Conservation (phyloP, 1,284 basidiomycete species). For the Tylopilus sp. region DNA sequence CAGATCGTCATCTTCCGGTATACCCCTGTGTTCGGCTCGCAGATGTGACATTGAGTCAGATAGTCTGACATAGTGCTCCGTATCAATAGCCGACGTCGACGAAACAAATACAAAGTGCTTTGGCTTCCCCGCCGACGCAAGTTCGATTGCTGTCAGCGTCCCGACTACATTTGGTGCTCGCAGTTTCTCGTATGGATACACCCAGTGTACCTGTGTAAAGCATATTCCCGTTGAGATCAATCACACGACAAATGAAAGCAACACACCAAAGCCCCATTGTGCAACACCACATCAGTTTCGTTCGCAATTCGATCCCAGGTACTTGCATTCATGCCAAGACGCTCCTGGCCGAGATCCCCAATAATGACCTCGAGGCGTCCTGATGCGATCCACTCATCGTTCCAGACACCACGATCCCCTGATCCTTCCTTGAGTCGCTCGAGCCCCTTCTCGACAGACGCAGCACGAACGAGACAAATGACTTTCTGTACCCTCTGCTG, state of each 20-base stretch:
- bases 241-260: background rate
- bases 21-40: conserved; percentile 64
- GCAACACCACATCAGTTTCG: conserved; percentile 89
- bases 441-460: conserved; percentile 73
- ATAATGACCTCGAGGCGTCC: conserved; percentile 84
- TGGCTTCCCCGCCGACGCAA: conserved; percentile 80
- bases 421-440: conserved; percentile 82
- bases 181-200: conserved; percentile 97
- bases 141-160: conserved; percentile 86
- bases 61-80: conserved; percentile 89
- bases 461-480: conserved; percentile 90
- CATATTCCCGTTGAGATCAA: conserved; percentile 5
- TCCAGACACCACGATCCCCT: conserved; percentile 93
- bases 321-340: conserved; percentile 79
- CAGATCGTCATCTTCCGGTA: conserved; percentile 93
- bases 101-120: conserved; percentile 95
- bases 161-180: conserved; percentile 93
- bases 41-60: conserved; percentile 77
- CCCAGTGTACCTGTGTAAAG: conserved; percentile 90
- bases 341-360: conserved; percentile 88
- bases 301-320: conserved; percentile 78
- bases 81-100: conserved; percentile 94
- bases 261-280: conserved; percentile 95
- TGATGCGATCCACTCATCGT: conserved; percentile 84
- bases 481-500: conserved; percentile 83